Conservation (phyloP, 2,329 filamentous ascomycete genomes). For the Colletotrichum chlorophyti region DNA sequence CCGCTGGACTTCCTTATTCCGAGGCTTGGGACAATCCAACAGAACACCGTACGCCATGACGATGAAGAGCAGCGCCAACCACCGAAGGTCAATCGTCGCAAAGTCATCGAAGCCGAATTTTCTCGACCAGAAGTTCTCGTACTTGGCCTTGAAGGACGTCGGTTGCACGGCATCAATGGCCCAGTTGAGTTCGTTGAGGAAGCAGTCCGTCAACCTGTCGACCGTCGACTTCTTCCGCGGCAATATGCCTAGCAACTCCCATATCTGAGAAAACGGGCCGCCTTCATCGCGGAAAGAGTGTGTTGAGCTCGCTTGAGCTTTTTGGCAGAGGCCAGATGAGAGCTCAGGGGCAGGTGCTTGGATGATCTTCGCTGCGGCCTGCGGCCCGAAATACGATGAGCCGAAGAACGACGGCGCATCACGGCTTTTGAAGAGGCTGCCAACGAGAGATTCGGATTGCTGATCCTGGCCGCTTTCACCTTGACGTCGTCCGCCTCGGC, state of each 20-base stretch:
- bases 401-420: constrained; percentile 40
- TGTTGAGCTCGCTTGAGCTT: constrained; percentile 28
- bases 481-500: constrained; percentile 7
- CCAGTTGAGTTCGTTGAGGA: constrained; percentile 44
- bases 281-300: constrained; percentile 26
- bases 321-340: constrained; percentile 32
- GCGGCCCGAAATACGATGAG: constrained; percentile 40
- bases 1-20: constrained; percentile 41
- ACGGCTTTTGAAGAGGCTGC: constrained; percentile 38
- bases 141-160: constrained; percentile 40
- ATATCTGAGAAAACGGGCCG: constrained; percentile 42
- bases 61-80: constrained; percentile 49
- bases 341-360: constrained; percentile 33
- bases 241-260: constrained; percentile 47
- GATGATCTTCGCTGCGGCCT: constrained; percentile 40
- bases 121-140: constrained; percentile 45
- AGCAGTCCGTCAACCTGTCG: constrained; percentile 41
- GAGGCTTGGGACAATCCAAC: constrained; percentile 40
- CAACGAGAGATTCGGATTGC: constrained; percentile 28
- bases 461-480: constrained; percentile 14
- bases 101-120: constrained; percentile 48
- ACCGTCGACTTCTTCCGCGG: constrained; percentile 45
- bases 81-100: constrained; percentile 45
- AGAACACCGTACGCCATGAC: constrained; percentile 46
- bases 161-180: constrained; percentile 44